Percentiles rank a stretch among this genome's conserved stretches.
These are phyloP conservation scores for Lotus japonicus DNA, from an alignment of 306 rosid genomes.

Conservation along the genomic window DNA sequence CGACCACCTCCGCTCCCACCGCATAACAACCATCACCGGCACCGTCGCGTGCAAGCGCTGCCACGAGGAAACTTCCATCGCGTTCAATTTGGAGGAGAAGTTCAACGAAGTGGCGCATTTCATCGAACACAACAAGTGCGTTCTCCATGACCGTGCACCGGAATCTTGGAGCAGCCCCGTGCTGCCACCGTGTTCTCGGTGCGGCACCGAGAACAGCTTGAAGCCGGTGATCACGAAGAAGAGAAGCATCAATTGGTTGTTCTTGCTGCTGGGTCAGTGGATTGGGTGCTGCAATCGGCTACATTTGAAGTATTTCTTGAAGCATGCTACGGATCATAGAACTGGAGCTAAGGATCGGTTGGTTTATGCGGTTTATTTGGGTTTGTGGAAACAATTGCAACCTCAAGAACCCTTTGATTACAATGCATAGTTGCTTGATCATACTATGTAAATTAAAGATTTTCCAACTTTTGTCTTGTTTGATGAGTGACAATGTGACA, in stretches of 20 bases:
- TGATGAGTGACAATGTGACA: too few relatives aligned
- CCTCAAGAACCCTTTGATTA: background rate
- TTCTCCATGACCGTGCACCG: background rate
- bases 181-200: background rate
- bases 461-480: too few relatives aligned
- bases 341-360: conserved; percentile 49
- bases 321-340: conserved; percentile 25
- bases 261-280: conserved; percentile 45
- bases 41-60: background rate
- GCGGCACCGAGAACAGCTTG: background rate
- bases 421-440: too few relatives aligned
- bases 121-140: background rate
- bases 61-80: background rate
- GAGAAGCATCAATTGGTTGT: conserved; percentile 43
- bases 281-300: conserved; percentile 31
- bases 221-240: conserved; percentile 20
- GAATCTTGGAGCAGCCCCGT: background rate
- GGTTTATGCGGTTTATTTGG: conserved; percentile 32
- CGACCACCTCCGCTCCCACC: background rate
- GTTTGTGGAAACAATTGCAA: conserved; percentile 41
- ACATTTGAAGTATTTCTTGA: conserved; percentile 35
- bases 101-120: background rate
- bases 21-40: background rate
- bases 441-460: too few relatives aligned
- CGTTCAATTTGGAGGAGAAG: background rate